Evolutionary conservation across 805 yeast genomes (phyloP).

Genomic region (Barnettozyma sp.): DNA sequence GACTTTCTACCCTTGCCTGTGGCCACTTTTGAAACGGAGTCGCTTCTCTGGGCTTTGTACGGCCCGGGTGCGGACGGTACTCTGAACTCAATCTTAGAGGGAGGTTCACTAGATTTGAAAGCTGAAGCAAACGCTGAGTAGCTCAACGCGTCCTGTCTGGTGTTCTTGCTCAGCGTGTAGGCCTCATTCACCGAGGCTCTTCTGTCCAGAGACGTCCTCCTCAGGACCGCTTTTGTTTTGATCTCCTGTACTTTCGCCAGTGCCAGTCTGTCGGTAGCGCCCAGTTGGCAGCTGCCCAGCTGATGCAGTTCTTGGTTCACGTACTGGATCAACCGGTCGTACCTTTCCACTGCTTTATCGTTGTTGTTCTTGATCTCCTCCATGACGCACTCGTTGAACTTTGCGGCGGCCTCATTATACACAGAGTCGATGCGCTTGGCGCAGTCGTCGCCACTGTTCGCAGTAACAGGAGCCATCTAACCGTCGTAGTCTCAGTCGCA

Average conservation of each 20-base stretch:
- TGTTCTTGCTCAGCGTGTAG: constrained; percentile 11
- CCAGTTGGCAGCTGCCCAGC: constrained; percentile 13
- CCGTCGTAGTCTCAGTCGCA: neutral
- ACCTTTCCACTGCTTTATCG: constrained; percentile 11
- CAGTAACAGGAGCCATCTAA: neutral
- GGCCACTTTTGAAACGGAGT: neutral
- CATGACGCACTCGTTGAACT: constrained; percentile 8
- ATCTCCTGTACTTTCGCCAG: constrained; percentile 15
- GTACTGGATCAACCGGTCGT: constrained; percentile 12
- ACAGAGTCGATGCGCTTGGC: neutral
- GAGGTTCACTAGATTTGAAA: constrained; percentile 11
- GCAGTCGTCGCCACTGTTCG: no score
- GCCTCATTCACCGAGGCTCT: constrained; percentile 12
- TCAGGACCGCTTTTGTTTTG: constrained; percentile 14
- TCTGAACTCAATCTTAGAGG: constrained; percentile 10
- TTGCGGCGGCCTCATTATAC: constrained; percentile 2
- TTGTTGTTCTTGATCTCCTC: constrained; percentile 22
- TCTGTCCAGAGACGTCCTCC: constrained; percentile 12
- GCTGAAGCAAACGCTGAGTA: constrained; percentile 24
- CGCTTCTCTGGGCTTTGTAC: neutral
- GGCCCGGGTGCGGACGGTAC: neutral
- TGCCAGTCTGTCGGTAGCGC: constrained; percentile 13
- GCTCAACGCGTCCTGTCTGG: constrained; percentile 17
- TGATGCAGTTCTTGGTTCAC: constrained; percentile 9
- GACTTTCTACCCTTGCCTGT: neutral